Evolutionary conservation across 2,329 filamentous ascomycete species (phyloP).

Genomic region (Hypoxylon sp.): DNA sequence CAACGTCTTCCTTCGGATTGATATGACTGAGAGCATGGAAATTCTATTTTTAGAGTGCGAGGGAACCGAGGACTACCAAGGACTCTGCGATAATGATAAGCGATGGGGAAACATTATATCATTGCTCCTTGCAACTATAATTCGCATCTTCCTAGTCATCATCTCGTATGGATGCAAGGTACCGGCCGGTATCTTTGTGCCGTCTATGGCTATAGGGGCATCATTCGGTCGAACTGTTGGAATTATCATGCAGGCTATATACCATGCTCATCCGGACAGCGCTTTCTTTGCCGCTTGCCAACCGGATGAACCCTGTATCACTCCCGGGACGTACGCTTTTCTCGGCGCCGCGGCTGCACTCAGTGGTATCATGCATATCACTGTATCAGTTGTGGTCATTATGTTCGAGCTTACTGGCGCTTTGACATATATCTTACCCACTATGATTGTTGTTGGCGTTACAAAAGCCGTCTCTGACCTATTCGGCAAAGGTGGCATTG

Average conservation of each 20-base stretch:
- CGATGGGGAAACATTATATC: slow-evolving; percentile 85
- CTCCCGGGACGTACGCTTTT: slow-evolving; percentile 96
- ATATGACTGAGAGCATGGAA: slow-evolving; percentile 99
- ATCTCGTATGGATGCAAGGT: slow-evolving; percentile 99
- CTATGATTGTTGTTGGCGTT: slow-evolving; percentile 98
- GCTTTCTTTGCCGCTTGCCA: slow-evolving; percentile 90
- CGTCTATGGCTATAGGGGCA: slow-evolving; percentile 96
- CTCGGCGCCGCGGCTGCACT: slow-evolving; percentile 91
- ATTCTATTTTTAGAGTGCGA: slow-evolving; percentile 96
- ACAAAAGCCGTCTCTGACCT: slow-evolving; percentile 93
- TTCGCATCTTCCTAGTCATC: slow-evolving; percentile 89
- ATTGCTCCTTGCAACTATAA: slow-evolving; percentile 81
- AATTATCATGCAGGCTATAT: slow-evolving; percentile 89
- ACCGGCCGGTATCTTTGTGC: slow-evolving; percentile 96
- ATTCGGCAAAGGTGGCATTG: slow-evolving; percentile 96
- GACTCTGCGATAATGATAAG: slow-evolving; percentile 84
- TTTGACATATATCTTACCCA: slow-evolving; percentile 94
- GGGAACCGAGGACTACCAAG: slow-evolving; percentile 87
- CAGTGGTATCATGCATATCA: slow-evolving; percentile 98
- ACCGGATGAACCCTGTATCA: slow-evolving; percentile 95
- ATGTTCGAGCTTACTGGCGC: slow-evolving; percentile 99
- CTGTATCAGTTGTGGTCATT: slow-evolving; percentile 96
- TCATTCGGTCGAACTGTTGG: slow-evolving; percentile 95
- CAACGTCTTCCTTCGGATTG: slow-evolving; percentile 93
- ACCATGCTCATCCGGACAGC: slow-evolving; percentile 86